Base-by-base conservation (phyloP, 257 asterid species). In the Handroanthus guayacan region DNA sequence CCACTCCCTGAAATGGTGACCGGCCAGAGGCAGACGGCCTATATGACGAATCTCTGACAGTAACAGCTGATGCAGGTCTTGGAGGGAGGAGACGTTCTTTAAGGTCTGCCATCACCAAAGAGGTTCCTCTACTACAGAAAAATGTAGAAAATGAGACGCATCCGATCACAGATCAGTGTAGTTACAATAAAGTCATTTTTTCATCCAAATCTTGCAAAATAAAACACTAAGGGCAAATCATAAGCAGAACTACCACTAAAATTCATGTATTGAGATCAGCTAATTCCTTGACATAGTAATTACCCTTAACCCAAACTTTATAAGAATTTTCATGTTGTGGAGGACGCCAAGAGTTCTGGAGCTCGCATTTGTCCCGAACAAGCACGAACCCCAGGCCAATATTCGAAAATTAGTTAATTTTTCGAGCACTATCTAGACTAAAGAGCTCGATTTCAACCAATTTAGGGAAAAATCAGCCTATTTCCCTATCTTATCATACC, bases 1-100 rank as follows among this genome's bases (percentile, higher is more conserved):
- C 98, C 17, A 92, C 89, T 61, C 87, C 88, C 73, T 88, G 97
- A 82, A 89, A 88, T 31, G 95, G 92, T 75, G 69, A 82, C 68
- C 97, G 92, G 9, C 96, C 96, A 72, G 97, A 90, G 62, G 90
- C 87, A 79, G 97, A 82, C 0, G 95, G 87, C 83, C 96, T 82
- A 75, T 77, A 78, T 8, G 89, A 81, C 34, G 78, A 12, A 20
- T 92, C 98, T 72, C 97, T 82, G 62, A 90, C 80, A 74, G 82
- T 92, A 44, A 74, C 63, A n/a, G 96, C 91, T 9, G 98, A 90
- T 47, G 95, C 92, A 61, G 97, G 93, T 81, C 68, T 94, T 63
- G 92, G 92, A 17, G 89, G 92, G 74, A 94, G 90, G 78, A 94
- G 86, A 48, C 96, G 94, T 64, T 94, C 98, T 83, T 90, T 94